Conservation (phyloP, 2,329 filamentous ascomycete genomes). For the Phyllosticta capitalensis region DNA sequence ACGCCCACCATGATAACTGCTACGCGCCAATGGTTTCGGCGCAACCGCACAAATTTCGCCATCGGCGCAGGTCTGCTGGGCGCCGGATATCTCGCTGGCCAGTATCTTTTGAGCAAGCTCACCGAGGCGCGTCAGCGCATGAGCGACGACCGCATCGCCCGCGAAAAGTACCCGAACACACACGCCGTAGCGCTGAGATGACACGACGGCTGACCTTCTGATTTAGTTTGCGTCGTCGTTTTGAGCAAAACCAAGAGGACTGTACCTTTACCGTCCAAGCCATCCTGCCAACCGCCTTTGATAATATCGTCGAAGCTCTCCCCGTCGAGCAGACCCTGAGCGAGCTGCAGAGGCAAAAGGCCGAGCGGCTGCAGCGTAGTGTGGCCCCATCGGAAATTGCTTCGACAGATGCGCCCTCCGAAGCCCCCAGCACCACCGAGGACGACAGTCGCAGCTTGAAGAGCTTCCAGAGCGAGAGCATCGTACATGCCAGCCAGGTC, state of each 20-base stretch:
- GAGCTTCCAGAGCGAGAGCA: slow-evolving; percentile 72
- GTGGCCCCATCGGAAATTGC: slow-evolving; percentile 47
- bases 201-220: slow-evolving; percentile 11
- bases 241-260: slow-evolving; percentile 98
- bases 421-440: slow-evolving; percentile 37
- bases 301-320: slow-evolving; percentile 77
- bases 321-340: slow-evolving; percentile 89
- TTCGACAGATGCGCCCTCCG: slow-evolving; percentile 38
- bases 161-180: slow-evolving; percentile 68
- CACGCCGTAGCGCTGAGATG: neutral
- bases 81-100: slow-evolving; percentile 81
- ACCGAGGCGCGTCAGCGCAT: slow-evolving; percentile 91
- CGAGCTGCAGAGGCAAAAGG: slow-evolving; percentile 90
- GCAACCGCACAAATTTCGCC: slow-evolving; percentile 82
- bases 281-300: slow-evolving; percentile 79
- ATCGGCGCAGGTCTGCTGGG: slow-evolving; percentile 81
- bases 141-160: slow-evolving; percentile 89
- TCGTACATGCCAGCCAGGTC: slow-evolving; percentile 72
- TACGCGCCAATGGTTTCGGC: slow-evolving; percentile 81
- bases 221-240: slow-evolving; percentile 76
- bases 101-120: slow-evolving; percentile 87
- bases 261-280: slow-evolving; percentile 98
- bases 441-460: slow-evolving; percentile 71
- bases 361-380: slow-evolving; percentile 55
- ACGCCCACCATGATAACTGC: slow-evolving; percentile 50